phyloP scores from a whole-genome alignment of 352 stramenopile species.

The Phytophthora colocasiae region DNA sequence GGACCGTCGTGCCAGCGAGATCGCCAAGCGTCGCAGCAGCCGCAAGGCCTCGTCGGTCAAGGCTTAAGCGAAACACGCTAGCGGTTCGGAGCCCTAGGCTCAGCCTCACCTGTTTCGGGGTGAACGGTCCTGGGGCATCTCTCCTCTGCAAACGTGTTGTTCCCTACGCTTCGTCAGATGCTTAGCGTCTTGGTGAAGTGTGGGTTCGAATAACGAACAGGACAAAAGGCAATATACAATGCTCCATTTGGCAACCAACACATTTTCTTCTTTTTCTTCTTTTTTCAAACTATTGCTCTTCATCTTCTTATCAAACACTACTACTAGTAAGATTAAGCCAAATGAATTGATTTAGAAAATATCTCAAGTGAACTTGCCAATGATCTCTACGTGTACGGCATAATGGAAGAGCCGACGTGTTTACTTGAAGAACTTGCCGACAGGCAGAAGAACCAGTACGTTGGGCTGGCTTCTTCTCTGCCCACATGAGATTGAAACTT shows the following conservation, averaged over 20 bases:
- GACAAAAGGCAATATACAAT: constrained; percentile 56
- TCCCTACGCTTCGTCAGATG: constrained; percentile 16
- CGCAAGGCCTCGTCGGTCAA: constrained; percentile 95
- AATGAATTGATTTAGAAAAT: not conserved
- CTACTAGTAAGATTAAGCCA: too few relatives aligned
- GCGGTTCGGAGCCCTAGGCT: constrained; percentile 25
- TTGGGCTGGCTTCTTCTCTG: constrained; percentile 36
- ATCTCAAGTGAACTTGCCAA: not conserved
- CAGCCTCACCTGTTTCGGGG: constrained; percentile 18
- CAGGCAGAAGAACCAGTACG: not conserved
- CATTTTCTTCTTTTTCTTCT: not conserved
- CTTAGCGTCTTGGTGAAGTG: constrained; percentile 8
- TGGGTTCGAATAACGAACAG: constrained; percentile 48
- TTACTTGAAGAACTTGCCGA: constrained; percentile 11
- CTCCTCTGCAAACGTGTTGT: constrained; percentile 40
- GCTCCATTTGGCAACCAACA: constrained; percentile 42
- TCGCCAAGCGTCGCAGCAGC: constrained; percentile 98
- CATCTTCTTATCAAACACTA: not conserved
- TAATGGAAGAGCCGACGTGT: constrained; percentile 25
- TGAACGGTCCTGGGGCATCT: constrained; percentile 33
- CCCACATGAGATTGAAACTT: constrained; percentile 32
- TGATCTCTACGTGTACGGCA: not conserved
- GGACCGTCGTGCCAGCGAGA: constrained; percentile 97
- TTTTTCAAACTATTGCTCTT: not conserved
- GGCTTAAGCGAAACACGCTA: constrained; percentile 65